Base-by-base conservation (phyloP, 257 asterid species). In the Solanum commersonii region DNA sequence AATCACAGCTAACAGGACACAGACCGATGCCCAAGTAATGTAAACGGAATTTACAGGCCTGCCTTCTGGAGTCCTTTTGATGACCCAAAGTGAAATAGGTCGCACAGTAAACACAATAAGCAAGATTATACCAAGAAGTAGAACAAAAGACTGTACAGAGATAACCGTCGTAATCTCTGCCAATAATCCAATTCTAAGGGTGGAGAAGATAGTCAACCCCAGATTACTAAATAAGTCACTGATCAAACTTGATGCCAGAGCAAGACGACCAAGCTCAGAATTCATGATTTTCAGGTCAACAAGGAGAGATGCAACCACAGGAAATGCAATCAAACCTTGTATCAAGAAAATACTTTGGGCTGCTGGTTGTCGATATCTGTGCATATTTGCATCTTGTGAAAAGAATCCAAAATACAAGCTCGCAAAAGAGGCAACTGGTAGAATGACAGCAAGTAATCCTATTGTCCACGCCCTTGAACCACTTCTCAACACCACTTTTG, bases 181-280 rank as follows among this genome's bases (percentile, higher is more conserved):
- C 83, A 88, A 87, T 46, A 86, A 84, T 5, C 95, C 96, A 9
- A 95, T 87, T 52, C 95, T 90, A 4, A 95, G 88, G 35, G 91
- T 92, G 8, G 95, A 38, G 5, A 94, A 81, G 27, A 90, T 22
- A 6, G 93, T 92, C 60, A 88, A 59, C 11, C 92, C 65, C 9
- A 93, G 84, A 84, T 91, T 93, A 91, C 95, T 95, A 1, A 91
- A 13, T 1, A 96, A 22, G 91, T 96, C 98, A 65, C 96, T 89
- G 70, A 96, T 94, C 83, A 96, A 92, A 31, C 95, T 92, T 4
- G 96, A 85, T 4, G 98, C 97, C 65, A 96, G 83, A 63, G 99
- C 97, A 59, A 96, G 95, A 52, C 98, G 95, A 33, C 98, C 99
- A 18, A 96, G 97, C 93, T 94, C 99, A 5, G 98, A 90, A 91